A percentile compares a stretch with the other conserved stretches of the same genome.
Evolutionary conservation across 331 rosid genomes (phyloP).

Genomic region (Dryas integrifolia): DNA sequence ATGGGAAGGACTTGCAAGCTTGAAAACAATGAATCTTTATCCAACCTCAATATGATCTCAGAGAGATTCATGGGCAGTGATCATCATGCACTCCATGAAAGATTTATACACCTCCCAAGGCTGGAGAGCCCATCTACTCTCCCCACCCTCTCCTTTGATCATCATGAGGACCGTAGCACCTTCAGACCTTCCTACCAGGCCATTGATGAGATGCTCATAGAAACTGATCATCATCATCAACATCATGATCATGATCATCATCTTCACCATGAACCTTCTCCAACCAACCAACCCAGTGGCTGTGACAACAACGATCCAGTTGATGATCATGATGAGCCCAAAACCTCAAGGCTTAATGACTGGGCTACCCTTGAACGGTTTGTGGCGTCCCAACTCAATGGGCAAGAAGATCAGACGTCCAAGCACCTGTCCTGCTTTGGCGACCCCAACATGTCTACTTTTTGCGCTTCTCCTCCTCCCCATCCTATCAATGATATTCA

Average conservation of each 20-base stretch:
- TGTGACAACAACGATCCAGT: slow-evolving; percentile 3
- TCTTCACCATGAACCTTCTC: slow-evolving; percentile 2
- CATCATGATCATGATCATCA: slow-evolving; percentile 10
- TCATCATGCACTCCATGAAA: slow-evolving; percentile 18
- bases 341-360: slow-evolving; percentile 23
- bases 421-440: slow-evolving; percentile 38
- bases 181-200: slow-evolving; percentile 18
- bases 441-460: slow-evolving; percentile 26
- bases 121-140: slow-evolving; percentile 44
- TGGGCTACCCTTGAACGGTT: slow-evolving; percentile 43
- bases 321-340: slow-evolving; percentile 21
- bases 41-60: slow-evolving; percentile 12
- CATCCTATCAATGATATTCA: neutral
- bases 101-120: slow-evolving; percentile 54
- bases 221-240: slow-evolving; percentile 18
- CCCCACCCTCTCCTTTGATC: slow-evolving; percentile 35
- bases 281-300: slow-evolving; percentile 24
- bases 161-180: neutral
- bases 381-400: slow-evolving; percentile 47
- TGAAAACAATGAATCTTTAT: slow-evolving; percentile 23
- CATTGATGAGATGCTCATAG: slow-evolving; percentile 30
- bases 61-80: slow-evolving; percentile 31
- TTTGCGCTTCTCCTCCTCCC: slow-evolving; percentile 25
- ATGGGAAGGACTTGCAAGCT: slow-evolving; percentile 49
- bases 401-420: slow-evolving; percentile 34